Evolutionary conservation across 179 eudicot species (phyloP).

Genomic region (Kewa caespitosa): DNA sequence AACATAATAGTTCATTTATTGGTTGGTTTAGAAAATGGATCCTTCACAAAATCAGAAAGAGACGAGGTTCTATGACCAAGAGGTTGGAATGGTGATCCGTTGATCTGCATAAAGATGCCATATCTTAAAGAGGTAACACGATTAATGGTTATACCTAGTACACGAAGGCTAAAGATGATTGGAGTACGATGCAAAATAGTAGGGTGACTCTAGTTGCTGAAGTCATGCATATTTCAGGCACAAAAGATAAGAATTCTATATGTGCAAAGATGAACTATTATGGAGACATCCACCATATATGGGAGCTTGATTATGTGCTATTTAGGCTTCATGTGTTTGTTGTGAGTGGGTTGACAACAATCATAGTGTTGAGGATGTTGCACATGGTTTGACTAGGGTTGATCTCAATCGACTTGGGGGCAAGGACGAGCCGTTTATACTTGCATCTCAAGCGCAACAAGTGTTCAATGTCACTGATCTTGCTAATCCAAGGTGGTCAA

Average conservation of each 20-base stretch:
- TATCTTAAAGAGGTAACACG: no score
- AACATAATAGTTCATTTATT: slow-evolving; percentile 11
- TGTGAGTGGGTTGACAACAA: neutral
- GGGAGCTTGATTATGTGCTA: neutral
- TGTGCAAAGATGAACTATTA: neutral
- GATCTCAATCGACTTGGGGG: neutral
- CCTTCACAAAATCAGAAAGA: no score
- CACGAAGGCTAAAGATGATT: neutral
- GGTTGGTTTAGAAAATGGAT: no score
- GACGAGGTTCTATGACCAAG: no score
- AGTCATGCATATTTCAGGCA: neutral
- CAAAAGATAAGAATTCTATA: neutral
- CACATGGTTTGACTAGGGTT: neutral
- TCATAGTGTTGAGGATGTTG: neutral
- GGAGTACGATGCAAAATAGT: neutral
- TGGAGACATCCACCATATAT: neutral
- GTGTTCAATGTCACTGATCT: neutral
- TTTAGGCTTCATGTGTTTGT: neutral
- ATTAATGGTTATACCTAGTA: no score
- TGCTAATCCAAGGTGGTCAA: neutral
- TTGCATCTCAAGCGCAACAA: neutral
- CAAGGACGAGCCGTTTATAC: neutral
- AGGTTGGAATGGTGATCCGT: no score
- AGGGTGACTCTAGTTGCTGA: neutral
- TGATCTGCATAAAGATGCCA: no score